Base-by-base conservation (phyloP, 2,329 filamentous ascomycete species). In the Epichloe glyceriae region DNA sequence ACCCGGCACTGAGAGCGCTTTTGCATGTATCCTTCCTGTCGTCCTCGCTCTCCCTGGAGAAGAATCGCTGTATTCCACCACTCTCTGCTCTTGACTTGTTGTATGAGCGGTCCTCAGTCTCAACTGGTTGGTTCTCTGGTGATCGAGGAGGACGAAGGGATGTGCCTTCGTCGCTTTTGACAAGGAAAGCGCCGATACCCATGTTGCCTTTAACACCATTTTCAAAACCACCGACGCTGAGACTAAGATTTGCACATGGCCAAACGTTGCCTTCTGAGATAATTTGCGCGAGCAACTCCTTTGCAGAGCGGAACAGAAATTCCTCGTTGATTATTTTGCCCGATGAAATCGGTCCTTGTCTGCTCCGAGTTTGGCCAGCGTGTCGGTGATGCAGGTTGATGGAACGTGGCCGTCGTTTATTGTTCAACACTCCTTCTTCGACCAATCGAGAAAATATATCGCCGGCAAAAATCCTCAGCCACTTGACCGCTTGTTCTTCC, bases 181-280 rank as follows among this genome's bases (percentile, higher is more conserved):
- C 72, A n/a, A 98, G 73, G 61, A 96, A 97, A 1, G 79, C 76
- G 43, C 85, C 84, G 57, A 98, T 97, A 35, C 85, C 87, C 73
- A 83, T 83, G 61, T 95, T 97, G 5, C 87, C 85, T 40, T 76
- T 80, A 52, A 91, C 72, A 2, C 88, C 86, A 56, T 96, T 89
- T 64, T 97, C 90, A 56, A 97, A 96, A 0, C 88, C 90, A n/a
- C 82, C 83, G 22, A 97, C 88, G 56, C 85, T 90, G 44, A 97
- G 70, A 52, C 87, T 93, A 8, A 98, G 73, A 62, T 95, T 93
- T n/a, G 82, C 75, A 63, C 93, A 97, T 6, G 93, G 93, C 88
- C 89, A 97, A 15, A 86, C 83, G 48, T 76, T 73, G 1, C 87
- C 88, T 57, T 95, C 88, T 2, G 78, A 76, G 11, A 88, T 74